These are phyloP conservation scores for Xylaria sp. DNA, from an alignment of 2,329 filamentous ascomycete genomes.

Conservation along the genomic window DNA sequence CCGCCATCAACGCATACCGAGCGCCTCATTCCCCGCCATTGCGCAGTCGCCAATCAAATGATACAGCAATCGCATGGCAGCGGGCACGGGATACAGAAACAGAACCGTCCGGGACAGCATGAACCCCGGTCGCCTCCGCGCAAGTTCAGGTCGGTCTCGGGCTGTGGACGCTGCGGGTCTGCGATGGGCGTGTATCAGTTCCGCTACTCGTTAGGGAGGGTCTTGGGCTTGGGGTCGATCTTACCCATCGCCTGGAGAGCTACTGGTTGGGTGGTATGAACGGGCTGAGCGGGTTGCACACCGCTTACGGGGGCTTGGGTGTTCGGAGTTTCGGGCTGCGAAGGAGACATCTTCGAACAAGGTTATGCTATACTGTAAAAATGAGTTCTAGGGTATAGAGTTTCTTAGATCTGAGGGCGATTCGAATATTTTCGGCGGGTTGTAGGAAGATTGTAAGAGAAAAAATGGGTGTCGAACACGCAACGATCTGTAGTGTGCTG, in stretches of 20 bases:
- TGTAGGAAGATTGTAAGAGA: not conserved
- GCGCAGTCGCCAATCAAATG: constrained; percentile 17
- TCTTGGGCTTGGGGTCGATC: not conserved
- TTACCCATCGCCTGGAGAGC: constrained; percentile 23
- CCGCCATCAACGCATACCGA: too few relatives aligned
- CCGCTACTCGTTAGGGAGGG: not conserved
- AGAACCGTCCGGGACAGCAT: constrained; percentile 31
- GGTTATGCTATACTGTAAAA: not conserved
- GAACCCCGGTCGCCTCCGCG: constrained; percentile 31
- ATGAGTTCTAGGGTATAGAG: not conserved
- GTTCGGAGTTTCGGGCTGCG: constrained; percentile 4
- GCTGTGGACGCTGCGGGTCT: constrained; percentile 22
- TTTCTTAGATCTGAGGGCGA: constrained; percentile 2
- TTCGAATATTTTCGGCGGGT: not conserved
- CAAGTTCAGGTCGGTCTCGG: constrained; percentile 22
- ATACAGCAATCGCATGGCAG: constrained; percentile 35
- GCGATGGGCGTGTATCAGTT: constrained; percentile 2
- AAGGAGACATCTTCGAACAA: constrained; percentile 16
- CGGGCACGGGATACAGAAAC: constrained; percentile 34
- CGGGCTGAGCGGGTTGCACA: constrained; percentile 3
- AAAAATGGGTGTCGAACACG: too few relatives aligned
- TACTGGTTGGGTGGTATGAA: constrained; percentile 18
- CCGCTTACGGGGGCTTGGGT: constrained; percentile 8
- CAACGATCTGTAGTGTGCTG: too few relatives aligned
- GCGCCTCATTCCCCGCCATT: too few relatives aligned